Evolutionary conservation across 208 protist species (phyloP).

Genomic region (Leishmania braziliensis): DNA sequence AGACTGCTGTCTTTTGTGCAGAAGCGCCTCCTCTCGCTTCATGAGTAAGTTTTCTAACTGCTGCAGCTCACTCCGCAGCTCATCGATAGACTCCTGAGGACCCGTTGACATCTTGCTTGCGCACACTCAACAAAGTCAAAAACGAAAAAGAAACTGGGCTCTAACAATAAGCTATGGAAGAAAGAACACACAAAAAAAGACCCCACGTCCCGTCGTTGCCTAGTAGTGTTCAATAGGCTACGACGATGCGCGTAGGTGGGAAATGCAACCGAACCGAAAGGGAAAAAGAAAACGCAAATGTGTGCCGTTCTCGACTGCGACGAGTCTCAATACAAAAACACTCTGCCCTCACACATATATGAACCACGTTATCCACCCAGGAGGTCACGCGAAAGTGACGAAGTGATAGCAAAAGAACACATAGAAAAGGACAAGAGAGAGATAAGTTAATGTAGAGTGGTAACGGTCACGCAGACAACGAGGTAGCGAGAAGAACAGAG

Average conservation of each 20-base stretch:
- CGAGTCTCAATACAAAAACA: background rate
- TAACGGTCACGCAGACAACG: background rate
- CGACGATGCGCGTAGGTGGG: background rate
- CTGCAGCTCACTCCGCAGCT: slow-evolving; percentile 47
- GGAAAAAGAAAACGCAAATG: background rate
- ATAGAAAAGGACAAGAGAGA: background rate
- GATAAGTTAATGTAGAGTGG: too few species aligned
- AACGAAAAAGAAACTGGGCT: background rate
- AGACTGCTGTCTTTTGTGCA: slow-evolving; percentile 23
- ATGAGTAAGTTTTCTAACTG: slow-evolving; percentile 46
- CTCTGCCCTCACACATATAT: background rate
- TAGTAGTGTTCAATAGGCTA: background rate
- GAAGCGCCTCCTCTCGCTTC: slow-evolving; percentile 22
- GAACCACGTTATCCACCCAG: background rate
- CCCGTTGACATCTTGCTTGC: background rate
- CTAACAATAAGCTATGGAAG: background rate
- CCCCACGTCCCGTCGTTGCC: background rate
- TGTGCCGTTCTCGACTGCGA: background rate
- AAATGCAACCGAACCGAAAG: background rate
- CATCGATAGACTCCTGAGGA: slow-evolving; percentile 31
- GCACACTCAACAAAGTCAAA: background rate
- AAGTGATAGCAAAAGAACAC: background rate
- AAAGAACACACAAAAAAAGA: background rate
- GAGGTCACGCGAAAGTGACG: background rate
- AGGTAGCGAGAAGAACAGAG: background rate